Base-by-base conservation (phyloP, 176 grass and related monocot species). In the Carex cristatella region DNA sequence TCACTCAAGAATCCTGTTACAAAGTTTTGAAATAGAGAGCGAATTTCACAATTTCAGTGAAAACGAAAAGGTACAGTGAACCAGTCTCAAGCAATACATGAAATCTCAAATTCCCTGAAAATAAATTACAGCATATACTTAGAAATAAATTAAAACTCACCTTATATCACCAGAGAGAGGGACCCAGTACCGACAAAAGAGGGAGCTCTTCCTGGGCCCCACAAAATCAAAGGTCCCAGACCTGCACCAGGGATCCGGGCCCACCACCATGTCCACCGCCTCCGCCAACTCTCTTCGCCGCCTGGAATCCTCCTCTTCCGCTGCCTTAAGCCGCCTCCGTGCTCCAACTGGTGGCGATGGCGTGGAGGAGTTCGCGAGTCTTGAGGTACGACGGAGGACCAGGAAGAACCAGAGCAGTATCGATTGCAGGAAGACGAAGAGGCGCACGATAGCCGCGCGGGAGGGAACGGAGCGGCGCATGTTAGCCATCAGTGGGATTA, bases 171-270 rank as follows among this genome's bases (percentile, higher is more conserved):
- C 64, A 23, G 83, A 71, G 23, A 86, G 42, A 33, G 93, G 95
- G 19, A 85, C 23, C 95, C 95, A 98, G 51, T 69, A 83, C 2
- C 96, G 91, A 86, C 96, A 98, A 87, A 95, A 98, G 61, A 98
- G 91, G 44, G 86, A 82, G 84, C 88, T 98, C 79, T 84, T 89
- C 83, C 95, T 93, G 13, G 93, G 74, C 0, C 95, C 95, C 42
- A 79, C 15, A 48, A 98, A 70, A 83, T 93, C 51, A 86, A 94
- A 94, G 0, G 86, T 94, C 40, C 55, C 88, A 28, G 65, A 89
- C 56, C 60, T 58, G 15, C 85, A 86, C 56, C 30, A 37, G 3
- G 6, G 80, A 7, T 7, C 63, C 16, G 84, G 83, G 48, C 86
- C 88, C 38, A 61, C 88, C 38, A 61, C 85, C 93, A 97, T 94